A percentile compares a stretch with the other conserved stretches of the same genome.
Conservation (phyloP, 1,284 basidiomycete species). For the Heterobasidion annosum region DNA sequence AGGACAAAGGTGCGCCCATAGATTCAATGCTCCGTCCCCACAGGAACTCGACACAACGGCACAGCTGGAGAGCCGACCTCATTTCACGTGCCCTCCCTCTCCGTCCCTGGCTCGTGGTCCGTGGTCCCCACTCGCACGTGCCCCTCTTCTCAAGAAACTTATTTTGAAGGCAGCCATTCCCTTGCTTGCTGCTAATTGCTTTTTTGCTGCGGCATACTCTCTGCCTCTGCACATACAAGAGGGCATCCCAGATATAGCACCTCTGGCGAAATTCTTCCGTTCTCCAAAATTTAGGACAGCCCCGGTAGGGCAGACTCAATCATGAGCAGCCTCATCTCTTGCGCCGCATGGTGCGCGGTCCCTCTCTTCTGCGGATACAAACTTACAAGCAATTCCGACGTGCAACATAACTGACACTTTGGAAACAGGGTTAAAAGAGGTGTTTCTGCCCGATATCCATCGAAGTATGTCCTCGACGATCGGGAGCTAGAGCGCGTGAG, state of each 20-base stretch:
- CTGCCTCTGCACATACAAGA: too few relatives aligned
- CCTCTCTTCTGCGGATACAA: background rate
- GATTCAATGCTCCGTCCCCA: background rate
- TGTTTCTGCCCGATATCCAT: constrained; percentile 66
- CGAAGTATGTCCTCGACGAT: constrained; percentile 89
- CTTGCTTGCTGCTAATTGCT: too few relatives aligned
- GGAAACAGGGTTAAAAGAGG: constrained; percentile 76
- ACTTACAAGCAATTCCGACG: background rate
- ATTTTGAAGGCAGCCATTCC: background rate
- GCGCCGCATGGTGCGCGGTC: constrained; percentile 31
- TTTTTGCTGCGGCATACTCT: too few relatives aligned
- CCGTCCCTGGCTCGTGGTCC: too few relatives aligned
- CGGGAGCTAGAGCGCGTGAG: constrained; percentile 87
- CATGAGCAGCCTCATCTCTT: constrained; percentile 71
- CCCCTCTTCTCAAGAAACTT: background rate
- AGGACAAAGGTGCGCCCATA: background rate
- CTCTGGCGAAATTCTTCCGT: too few relatives aligned
- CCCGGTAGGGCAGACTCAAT: background rate
- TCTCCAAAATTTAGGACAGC: background rate
- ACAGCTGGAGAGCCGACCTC: background rate
- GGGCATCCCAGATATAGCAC: too few relatives aligned
- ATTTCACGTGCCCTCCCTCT: background rate
- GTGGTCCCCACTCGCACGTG: background rate
- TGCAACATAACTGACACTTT: constrained; percentile 1
- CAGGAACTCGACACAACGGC: background rate